Evolutionary conservation across 345 rosid species (phyloP), one percentile per base, ranked within the genome.

Genomic region (Boechera divaricarpa): DNA sequence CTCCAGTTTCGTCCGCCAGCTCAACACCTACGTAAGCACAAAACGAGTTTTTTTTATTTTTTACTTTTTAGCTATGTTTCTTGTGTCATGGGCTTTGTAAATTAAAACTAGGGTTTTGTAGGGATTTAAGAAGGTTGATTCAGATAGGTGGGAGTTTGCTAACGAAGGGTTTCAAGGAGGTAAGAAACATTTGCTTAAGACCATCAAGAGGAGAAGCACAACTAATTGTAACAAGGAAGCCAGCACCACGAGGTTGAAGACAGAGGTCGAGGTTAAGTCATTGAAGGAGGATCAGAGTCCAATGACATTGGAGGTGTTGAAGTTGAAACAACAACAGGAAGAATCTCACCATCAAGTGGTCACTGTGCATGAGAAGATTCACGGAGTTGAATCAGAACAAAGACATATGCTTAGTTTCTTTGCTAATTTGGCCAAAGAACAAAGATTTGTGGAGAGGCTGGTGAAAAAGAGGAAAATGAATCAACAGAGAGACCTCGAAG

Each of bases 51-150:
- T 38, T 33, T 33, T 36, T 36, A 3, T 0, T 38, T 31, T 15
- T 32, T 47, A 13, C 36, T 6, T 6, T 47, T 47, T 47, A 47
- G 52, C 10, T 47, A 47, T n/a, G 52, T 47, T 47, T 47, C 52
- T 47, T 47, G 52, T 5, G n/a, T 5, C 7, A 6, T 2, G 2
- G 5, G 49, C 52, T 47, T 47, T 47, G 21, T 47, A n/a, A 6
- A n/a, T 12, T 10, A 39, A 39, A 44, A 15, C 16, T 44, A 44
- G 49, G 16, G 49, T 47, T 47, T n/a, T 29, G 57, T 83, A 89
- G 97, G 94, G 97, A 26, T 92, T 92, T 75, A 85, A 83, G 76
- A 92, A 90, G 79, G 86, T 92, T 31, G 92, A 92, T 80, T 86
- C 92, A 21, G 96, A 90, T 54, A 73, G 86, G 24, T 92, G 96